Evolutionary conservation across 129 eudicot species (phyloP), one percentile per base, ranked within the genome.

Genomic region (Apium graveolens): DNA sequence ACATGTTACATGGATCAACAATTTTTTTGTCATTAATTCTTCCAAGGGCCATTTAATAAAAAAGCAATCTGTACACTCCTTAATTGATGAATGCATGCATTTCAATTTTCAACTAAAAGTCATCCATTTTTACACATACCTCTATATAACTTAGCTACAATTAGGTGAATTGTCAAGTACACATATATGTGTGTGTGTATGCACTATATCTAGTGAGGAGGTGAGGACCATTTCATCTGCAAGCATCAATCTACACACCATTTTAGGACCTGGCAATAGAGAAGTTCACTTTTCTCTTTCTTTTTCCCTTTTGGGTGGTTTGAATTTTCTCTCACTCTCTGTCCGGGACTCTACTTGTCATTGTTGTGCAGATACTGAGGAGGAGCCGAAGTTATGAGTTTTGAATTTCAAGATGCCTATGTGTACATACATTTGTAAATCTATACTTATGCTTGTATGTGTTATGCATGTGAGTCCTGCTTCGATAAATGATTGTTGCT

Each of bases 241-340:
- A 49, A 49, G 32, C 2, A 80, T 37, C 75, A 53, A 74, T 74
- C 77, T 4, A 74, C 55, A 10, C 77, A 74, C 77, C 60, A 42
- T 53, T 57, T 80, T 80, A 80, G 46, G 79, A 11, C 83, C 78
- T 20, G 74, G 37, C 78, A 80, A 57, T 8, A 16, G 37, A 42
- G 60, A 57, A 27, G 46, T n/a, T 74, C 83, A 80, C 83, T 80
- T 80, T 80, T 73, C 34, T 57, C 73, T 21, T 55, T 74, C 78
- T 37, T 74, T 57, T 60, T 20, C 77, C 12, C 55, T 20, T 1
- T 44, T 17, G 69, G 60, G 83, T 37, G 62, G 75, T 71, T 80
- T 74, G 79, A 62, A 80, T 74, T 12, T 74, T 73, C 18, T 55
- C 43, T 32, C 74, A 42, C 57, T 42, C 51, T 48, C 53, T n/a